Evolutionary conservation across 2,329 filamentous ascomycete species (phyloP).

Genomic region (Malbranchea zuffiana): DNA sequence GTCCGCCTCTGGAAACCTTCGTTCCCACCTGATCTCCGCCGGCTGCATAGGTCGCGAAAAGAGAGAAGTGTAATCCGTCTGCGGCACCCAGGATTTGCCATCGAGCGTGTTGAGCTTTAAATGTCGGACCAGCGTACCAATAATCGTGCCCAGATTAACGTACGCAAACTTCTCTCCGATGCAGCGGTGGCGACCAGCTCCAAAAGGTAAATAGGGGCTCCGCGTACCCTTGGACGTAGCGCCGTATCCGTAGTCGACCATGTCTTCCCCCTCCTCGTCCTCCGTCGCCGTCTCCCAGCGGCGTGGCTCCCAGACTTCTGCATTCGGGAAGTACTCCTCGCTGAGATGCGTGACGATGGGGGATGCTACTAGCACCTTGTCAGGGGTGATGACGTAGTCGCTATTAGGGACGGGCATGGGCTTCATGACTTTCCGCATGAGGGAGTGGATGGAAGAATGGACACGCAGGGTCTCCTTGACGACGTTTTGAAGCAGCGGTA

Average conservation of each 20-base stretch:
- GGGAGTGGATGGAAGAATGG: slow-evolving; percentile 61
- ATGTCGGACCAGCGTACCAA: slow-evolving; percentile 50
- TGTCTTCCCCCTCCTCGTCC: slow-evolving; percentile 42
- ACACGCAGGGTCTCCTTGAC: slow-evolving; percentile 63
- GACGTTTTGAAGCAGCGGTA: slow-evolving; percentile 52
- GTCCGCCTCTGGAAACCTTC: slow-evolving; percentile 47
- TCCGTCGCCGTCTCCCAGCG: slow-evolving; percentile 39
- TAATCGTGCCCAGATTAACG: slow-evolving; percentile 54
- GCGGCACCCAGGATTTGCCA: slow-evolving; percentile 46
- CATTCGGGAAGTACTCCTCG: slow-evolving; percentile 51
- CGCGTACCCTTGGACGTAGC: slow-evolving; percentile 49
- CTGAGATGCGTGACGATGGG: slow-evolving; percentile 56
- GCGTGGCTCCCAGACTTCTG: slow-evolving; percentile 51
- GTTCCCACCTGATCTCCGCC: slow-evolving; percentile 24
- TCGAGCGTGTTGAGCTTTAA: slow-evolving; percentile 50
- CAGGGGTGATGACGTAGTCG: slow-evolving; percentile 63
- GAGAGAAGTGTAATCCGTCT: slow-evolving; percentile 49
- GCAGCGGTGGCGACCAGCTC: slow-evolving; percentile 60
- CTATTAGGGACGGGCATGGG: slow-evolving; percentile 46
- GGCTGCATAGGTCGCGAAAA: slow-evolving; percentile 8
- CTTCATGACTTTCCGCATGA: slow-evolving; percentile 61
- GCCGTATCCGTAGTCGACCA: slow-evolving; percentile 53
- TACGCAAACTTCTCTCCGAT: slow-evolving; percentile 71
- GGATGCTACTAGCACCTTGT: slow-evolving; percentile 68
- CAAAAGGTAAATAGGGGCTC: slow-evolving; percentile 59